Percentiles rank a stretch among this genome's conserved stretches.
These are phyloP conservation scores for Leucoagaricus sp. DNA, from an alignment of 1,284 basidiomycete species.

Conservation along the genomic window DNA sequence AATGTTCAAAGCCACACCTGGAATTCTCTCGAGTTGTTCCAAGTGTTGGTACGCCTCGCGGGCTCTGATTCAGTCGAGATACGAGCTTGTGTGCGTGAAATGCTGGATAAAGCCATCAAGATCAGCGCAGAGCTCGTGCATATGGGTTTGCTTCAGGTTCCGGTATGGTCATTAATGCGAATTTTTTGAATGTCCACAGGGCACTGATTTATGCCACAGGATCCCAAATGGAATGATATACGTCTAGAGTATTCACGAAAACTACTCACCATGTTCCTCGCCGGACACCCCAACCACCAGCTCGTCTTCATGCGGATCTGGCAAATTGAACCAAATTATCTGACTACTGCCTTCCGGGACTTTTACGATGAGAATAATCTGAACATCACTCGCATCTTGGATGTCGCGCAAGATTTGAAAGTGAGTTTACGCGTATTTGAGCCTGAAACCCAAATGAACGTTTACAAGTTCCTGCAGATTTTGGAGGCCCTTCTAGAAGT, in stretches of 20 bases:
- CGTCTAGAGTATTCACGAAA: constrained; percentile 86
- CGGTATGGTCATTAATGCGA: constrained; percentile 56
- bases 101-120: constrained; percentile 91
- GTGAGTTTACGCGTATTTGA: constrained; percentile 40
- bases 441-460: constrained; percentile 5
- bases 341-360: constrained; percentile 86
- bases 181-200: too few relatives aligned
- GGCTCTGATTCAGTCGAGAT: constrained; percentile 75
- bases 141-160: constrained; percentile 90
- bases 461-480: constrained; percentile 52
- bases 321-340: constrained; percentile 85
- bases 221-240: constrained; percentile 86
- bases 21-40: constrained; percentile 93
- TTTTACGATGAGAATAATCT: constrained; percentile 92
- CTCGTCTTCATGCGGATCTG: constrained; percentile 96
- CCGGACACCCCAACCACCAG: constrained; percentile 91
- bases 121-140: constrained; percentile 94
- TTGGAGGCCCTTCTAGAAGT: constrained; percentile 88
- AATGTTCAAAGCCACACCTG: constrained; percentile 90
- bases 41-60: constrained; percentile 80
- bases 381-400: constrained; percentile 93
- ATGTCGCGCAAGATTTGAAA: constrained; percentile 94
- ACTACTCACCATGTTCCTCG: constrained; percentile 89
- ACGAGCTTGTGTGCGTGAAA: constrained; percentile 77
- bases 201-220: too few relatives aligned